Evolutionary conservation across 2,329 filamentous ascomycete species (phyloP).

Genomic region (Ophiostoma pallidulum): DNA sequence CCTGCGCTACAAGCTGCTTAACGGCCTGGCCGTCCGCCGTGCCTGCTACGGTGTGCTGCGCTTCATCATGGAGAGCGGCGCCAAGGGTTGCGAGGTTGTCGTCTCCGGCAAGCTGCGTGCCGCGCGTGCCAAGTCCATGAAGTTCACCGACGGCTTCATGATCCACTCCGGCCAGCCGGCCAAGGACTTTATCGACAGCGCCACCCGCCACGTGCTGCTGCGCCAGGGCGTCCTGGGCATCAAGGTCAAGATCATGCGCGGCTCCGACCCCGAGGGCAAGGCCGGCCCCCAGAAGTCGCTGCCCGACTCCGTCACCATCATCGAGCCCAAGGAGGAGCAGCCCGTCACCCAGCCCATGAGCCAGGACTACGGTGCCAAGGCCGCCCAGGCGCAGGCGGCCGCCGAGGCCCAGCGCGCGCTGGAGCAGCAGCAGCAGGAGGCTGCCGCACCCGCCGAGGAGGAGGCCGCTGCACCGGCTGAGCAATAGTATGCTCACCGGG

Average conservation of each 20-base stretch:
- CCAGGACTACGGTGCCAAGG: constrained; percentile 98
- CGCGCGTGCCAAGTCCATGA: constrained; percentile 99
- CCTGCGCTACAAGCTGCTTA: constrained; percentile 99
- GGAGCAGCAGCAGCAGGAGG: constrained; percentile 31
- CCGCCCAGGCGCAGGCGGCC: constrained; percentile 53
- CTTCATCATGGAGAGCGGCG: constrained; percentile 99
- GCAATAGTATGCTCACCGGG: constrained; percentile 29
- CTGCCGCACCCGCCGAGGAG: constrained; percentile 37
- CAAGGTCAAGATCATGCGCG: constrained; percentile 99
- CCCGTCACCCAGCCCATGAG: constrained; percentile 88
- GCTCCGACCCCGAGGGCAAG: constrained; percentile 99
- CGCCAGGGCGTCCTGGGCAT: constrained; percentile 99
- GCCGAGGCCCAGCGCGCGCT: constrained; percentile 52
- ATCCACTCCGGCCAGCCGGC: constrained; percentile 99
- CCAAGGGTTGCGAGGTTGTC: constrained; percentile 99
- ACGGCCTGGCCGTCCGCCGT: constrained; percentile 95
- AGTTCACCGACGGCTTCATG: constrained; percentile 99
- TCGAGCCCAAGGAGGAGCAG: constrained; percentile 99
- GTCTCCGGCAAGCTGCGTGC: constrained; percentile 98
- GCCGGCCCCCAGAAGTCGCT: constrained; percentile 93
- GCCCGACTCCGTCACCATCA: constrained; percentile 97
- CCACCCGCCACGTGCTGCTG: constrained; percentile 98
- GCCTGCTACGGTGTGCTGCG: constrained; percentile 99
- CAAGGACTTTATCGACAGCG: constrained; percentile 98
- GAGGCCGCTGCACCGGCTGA: constrained; percentile 43